Evolutionary conservation across 2,329 filamentous ascomycete species (phyloP), one percentile per base, ranked within the genome.

Genomic region (Fusarium hostae): DNA sequence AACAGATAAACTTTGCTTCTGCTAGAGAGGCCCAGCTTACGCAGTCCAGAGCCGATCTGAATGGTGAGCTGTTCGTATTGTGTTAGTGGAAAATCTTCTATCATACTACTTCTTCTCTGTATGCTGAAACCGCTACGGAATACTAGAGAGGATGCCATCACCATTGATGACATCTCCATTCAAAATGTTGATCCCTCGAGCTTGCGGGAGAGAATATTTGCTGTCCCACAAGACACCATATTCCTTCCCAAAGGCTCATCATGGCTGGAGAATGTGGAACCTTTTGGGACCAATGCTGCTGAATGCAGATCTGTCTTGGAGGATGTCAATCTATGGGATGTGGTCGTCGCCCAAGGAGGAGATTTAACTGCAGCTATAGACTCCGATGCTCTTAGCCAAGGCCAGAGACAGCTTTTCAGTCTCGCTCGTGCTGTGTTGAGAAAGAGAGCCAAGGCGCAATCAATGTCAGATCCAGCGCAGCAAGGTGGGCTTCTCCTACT

Each of bases 1-100:
- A 94, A 97, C 59, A 97, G 86, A 80, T 97, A 93, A 73, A 97
- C 80, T 76, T 88, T 90, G 79, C 94, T 89, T 18, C 87, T 83
- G 63, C 88, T 86, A 70, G 85, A 84, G 75, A 97, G 81, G 57
- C 94, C 94, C 37, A 97, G 84, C 78, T 91, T 90, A 78, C 91
- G 89, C 81, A 97, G 84, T 62, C 91, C 94, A 26, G 90, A 86
- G 58, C 93, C 94, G 24, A 94, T 83, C 75, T 92, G 86, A 11
- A 41, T 41, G 12, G 39, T 6, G 39, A 41, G 39, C n/a, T 8
- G 39, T 41, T 41, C 39, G 39, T 41, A 41, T 4, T 41, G 12
- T 41, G 39, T 22, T 41, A 41, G 39, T 41, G 39, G 39, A 5
- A 41, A 41, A 22, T 41, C 39, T 41, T 41, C 39, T 13, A 41